These are phyloP conservation scores for Sparassis latifolia DNA, from an alignment of 1,284 basidiomycete genomes.

Conservation along the genomic window DNA sequence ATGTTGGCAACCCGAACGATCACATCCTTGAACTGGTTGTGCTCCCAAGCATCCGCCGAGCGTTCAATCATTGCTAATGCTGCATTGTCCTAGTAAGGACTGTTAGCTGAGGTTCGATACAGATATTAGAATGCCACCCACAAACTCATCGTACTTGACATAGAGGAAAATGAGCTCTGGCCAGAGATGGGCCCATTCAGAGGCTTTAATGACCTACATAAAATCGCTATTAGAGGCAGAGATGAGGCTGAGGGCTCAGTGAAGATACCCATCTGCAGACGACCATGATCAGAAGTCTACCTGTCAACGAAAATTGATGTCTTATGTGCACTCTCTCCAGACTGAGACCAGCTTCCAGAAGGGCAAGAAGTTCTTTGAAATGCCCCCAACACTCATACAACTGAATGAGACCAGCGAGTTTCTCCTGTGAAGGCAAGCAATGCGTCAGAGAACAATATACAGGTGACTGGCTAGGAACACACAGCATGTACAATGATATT, in stretches of 20 bases:
- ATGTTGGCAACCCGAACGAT: slow-evolving; percentile 95
- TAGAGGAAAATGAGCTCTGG: slow-evolving; percentile 98
- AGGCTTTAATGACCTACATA: slow-evolving; percentile 84
- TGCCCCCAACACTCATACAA: slow-evolving; percentile 90
- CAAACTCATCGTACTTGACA: slow-evolving; percentile 95
- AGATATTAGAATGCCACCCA: slow-evolving; percentile 30
- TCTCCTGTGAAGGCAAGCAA: slow-evolving; percentile 52
- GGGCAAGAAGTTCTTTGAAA: slow-evolving; percentile 89
- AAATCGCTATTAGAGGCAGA: slow-evolving; percentile 1
- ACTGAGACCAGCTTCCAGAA: slow-evolving; percentile 93
- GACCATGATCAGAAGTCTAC: slow-evolving; percentile 1
- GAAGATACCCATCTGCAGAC: slow-evolving; percentile 77
- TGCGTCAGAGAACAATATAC: too few relatives aligned
- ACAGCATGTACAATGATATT: slow-evolving; percentile 89
- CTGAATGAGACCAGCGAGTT: slow-evolving; percentile 76
- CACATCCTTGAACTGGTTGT: slow-evolving; percentile 98
- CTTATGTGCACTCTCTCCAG: slow-evolving; percentile 91
- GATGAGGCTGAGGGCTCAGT: slow-evolving; percentile 81
- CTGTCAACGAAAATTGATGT: slow-evolving; percentile 9
- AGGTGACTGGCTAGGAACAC: too few relatives aligned
- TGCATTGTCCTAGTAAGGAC: slow-evolving; percentile 72
- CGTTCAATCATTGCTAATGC: slow-evolving; percentile 97
- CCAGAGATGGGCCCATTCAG: slow-evolving; percentile 97
- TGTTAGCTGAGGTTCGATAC: neutral
- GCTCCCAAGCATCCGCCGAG: slow-evolving; percentile 96